These are phyloP conservation scores for Spinellus fusiger DNA, from an alignment of 192 early-diverging fungal genomes.

Conservation along the genomic window DNA sequence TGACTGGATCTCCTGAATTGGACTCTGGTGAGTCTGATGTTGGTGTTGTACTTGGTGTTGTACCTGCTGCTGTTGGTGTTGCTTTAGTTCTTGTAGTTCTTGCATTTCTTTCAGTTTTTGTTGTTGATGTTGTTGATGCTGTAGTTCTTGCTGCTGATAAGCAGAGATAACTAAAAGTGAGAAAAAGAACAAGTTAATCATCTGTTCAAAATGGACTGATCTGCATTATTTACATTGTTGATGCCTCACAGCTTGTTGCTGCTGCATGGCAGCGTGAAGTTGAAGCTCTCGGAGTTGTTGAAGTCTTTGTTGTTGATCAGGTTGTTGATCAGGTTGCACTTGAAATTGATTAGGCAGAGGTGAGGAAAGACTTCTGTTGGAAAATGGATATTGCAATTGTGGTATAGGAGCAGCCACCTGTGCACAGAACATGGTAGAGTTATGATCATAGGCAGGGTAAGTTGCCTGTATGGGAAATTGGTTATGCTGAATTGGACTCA, in stretches of 20 bases:
- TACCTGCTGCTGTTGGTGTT: background rate
- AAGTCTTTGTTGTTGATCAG: background rate
- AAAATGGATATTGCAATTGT: background rate
- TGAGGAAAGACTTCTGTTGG: background rate
- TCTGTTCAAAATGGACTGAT: no score
- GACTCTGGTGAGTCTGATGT: background rate
- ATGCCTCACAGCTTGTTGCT: no score
- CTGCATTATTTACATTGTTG: no score
- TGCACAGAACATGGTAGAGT: background rate
- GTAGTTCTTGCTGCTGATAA: no score
- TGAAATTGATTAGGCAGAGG: background rate
- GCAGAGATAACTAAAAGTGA: no score
- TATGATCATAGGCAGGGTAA: background rate
- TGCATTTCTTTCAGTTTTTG: background rate
- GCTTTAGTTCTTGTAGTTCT: slow-evolving; percentile 6
- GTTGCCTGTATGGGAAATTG: background rate
- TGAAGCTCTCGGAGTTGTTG: slow-evolving; percentile 1
- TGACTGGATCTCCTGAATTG: background rate
- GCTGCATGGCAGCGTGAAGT: no score
- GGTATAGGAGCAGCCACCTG: background rate
- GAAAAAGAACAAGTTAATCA: no score
- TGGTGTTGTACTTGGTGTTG: slow-evolving; percentile 2
- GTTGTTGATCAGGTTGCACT: background rate
- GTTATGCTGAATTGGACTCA: background rate
- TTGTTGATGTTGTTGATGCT: background rate